Conservation (phyloP, 202 grass and related monocot species). For the Cymbopogon flexuosus region DNA sequence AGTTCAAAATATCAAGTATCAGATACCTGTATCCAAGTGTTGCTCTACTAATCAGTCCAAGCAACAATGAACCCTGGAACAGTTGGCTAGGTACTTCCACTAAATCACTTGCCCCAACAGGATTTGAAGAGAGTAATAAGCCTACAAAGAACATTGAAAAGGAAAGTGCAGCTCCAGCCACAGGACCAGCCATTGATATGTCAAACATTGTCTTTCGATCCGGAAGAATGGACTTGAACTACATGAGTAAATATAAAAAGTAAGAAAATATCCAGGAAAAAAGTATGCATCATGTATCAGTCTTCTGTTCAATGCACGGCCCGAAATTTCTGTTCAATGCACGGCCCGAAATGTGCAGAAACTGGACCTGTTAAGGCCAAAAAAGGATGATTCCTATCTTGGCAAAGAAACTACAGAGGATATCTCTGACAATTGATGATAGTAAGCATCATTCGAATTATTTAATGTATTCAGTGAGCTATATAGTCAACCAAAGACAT, state of each 20-base stretch:
- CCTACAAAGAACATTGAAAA: constrained; percentile 98
- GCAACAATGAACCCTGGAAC: constrained; percentile 95
- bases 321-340: constrained; percentile 8
- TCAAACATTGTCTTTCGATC: constrained; percentile 91
- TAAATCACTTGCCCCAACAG: constrained; percentile 72
- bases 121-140: constrained; percentile 77
- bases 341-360: not conserved
- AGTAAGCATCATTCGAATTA: constrained; percentile 1
- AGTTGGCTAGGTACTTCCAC: constrained; percentile 92
- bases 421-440: not conserved
- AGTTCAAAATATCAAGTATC: constrained; percentile 23
- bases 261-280: constrained; percentile 31
- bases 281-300: not conserved
- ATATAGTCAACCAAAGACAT: not conserved
- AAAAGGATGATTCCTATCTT: not conserved
- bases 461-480: not conserved
- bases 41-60: constrained; percentile 94
- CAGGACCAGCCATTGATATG: constrained; percentile 75
- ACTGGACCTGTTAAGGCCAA: not conserved
- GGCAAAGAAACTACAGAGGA: not conserved
- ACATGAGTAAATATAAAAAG: constrained; percentile 41
- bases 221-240: constrained; percentile 98
- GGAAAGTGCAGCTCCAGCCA: constrained; percentile 93
- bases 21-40: constrained; percentile 89
- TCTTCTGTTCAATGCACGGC: not conserved